phyloP scores from a whole-genome alignment of 1,139 yeast species.

The Saccharomyces hybrid region DNA sequence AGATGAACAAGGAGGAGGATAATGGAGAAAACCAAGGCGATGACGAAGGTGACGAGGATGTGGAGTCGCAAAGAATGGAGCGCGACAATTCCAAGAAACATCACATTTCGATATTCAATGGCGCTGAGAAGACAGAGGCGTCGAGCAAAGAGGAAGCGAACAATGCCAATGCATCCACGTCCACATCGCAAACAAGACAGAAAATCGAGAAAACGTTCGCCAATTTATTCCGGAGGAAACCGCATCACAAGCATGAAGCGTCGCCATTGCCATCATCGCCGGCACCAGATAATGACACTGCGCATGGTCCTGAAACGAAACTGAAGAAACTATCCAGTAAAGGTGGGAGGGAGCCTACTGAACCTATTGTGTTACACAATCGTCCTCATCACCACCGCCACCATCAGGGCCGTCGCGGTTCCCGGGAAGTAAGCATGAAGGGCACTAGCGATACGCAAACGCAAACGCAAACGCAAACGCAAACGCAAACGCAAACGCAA shows the following conservation, averaged over 20 bases:
- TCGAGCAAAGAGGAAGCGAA: neutral
- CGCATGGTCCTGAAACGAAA: neutral
- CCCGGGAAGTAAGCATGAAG: neutral
- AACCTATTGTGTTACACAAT: neutral
- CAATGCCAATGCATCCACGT: neutral
- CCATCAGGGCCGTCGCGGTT: neutral
- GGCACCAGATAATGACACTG: neutral
- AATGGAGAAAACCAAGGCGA: constrained; percentile 9
- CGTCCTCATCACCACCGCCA: neutral
- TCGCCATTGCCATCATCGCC: neutral
- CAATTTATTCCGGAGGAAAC: constrained; percentile 3
- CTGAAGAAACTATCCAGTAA: neutral
- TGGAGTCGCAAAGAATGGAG: neutral
- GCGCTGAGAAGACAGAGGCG: neutral
- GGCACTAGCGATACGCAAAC: neutral
- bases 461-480: neutral
- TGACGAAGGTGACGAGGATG: constrained; percentile 4
- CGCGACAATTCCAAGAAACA: neutral
- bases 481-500: neutral
- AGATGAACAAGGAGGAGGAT: constrained; percentile 25
- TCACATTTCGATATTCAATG: neutral
- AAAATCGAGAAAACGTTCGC: constrained; percentile 3
- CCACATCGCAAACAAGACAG: constrained; percentile 2
- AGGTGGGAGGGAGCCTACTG: neutral
- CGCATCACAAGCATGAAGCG: constrained; percentile 4